These are phyloP conservation scores for Puccinia polysora DNA, from an alignment of 1,284 basidiomycete species.

Conservation along the genomic window DNA sequence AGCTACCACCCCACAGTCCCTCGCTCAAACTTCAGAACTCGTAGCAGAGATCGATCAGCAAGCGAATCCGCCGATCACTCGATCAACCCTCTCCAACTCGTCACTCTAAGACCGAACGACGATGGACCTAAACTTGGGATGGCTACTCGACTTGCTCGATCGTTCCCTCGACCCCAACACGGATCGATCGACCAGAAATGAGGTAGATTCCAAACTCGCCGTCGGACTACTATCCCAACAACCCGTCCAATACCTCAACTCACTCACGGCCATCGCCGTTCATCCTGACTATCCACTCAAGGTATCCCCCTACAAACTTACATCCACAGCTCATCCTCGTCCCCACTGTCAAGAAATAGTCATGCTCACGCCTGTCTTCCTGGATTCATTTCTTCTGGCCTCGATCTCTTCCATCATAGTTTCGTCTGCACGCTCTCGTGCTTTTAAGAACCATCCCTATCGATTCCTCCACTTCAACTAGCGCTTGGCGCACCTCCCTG, in stretches of 20 bases:
- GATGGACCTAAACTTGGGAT: too few relatives aligned
- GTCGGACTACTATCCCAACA: background rate
- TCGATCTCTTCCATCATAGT: background rate
- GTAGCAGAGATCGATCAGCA: too few relatives aligned
- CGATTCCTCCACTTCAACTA: background rate
- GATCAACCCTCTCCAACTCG: too few relatives aligned
- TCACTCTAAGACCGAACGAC: too few relatives aligned
- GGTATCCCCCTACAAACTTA: background rate
- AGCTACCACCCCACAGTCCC: too few relatives aligned
- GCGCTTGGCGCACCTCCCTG: background rate
- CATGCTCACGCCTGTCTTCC: too few relatives aligned
- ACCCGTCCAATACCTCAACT: background rate
- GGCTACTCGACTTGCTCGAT: background rate
- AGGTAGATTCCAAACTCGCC: background rate
- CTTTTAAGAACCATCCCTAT: slow-evolving; percentile 22
- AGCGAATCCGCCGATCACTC: too few relatives aligned
- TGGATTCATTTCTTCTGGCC: too few relatives aligned
- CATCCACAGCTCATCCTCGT: background rate
- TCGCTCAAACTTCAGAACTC: too few relatives aligned
- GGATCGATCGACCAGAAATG: background rate
- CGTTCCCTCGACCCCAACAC: background rate
- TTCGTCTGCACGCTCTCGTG: slow-evolving; percentile 11
- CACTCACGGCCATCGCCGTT: slow-evolving; percentile 3
- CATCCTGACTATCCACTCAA: background rate
- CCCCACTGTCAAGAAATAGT: background rate